Conservation (phyloP, 352 stramenopile genomes). For the Phytophthora cryptogea region DNA sequence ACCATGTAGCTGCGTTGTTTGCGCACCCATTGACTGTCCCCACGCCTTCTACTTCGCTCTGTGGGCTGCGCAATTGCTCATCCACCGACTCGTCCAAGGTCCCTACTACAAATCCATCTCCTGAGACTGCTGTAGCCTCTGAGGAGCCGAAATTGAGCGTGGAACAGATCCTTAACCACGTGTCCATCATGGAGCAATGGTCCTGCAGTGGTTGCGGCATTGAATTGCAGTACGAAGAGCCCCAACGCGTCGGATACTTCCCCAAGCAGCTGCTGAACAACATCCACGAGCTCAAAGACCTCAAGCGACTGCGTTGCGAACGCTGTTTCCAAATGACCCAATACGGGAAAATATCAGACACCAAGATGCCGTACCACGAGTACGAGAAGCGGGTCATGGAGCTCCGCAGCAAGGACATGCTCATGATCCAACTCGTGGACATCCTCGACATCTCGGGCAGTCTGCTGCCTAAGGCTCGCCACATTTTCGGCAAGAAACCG, state of each 20-base stretch:
- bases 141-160: constrained; percentile 34
- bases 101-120: background rate
- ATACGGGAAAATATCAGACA: constrained; percentile 86
- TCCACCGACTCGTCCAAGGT: constrained; percentile 10
- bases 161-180: constrained; percentile 69
- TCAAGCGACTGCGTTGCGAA: constrained; percentile 84
- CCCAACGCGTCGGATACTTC: constrained; percentile 68
- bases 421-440: constrained; percentile 93
- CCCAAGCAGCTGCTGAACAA: constrained; percentile 67
- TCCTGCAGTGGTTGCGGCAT: constrained; percentile 85
- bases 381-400: constrained; percentile 90
- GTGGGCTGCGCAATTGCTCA: constrained; percentile 27
- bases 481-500: constrained; percentile 90
- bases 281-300: constrained; percentile 65
- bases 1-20: constrained; percentile 8
- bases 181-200: constrained; percentile 86
- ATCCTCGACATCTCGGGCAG: constrained; percentile 92
- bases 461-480: constrained; percentile 81
- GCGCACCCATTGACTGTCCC: constrained; percentile 1
- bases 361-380: constrained; percentile 83
- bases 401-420: constrained; percentile 84
- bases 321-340: constrained; percentile 89
- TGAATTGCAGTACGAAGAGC: constrained; percentile 72
- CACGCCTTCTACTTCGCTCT: constrained; percentile 2
- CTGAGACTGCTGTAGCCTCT: background rate